phyloP scores from a whole-genome alignment of 2,329 filamentous ascomycete species.

The Trichoderma pleuroti region DNA sequence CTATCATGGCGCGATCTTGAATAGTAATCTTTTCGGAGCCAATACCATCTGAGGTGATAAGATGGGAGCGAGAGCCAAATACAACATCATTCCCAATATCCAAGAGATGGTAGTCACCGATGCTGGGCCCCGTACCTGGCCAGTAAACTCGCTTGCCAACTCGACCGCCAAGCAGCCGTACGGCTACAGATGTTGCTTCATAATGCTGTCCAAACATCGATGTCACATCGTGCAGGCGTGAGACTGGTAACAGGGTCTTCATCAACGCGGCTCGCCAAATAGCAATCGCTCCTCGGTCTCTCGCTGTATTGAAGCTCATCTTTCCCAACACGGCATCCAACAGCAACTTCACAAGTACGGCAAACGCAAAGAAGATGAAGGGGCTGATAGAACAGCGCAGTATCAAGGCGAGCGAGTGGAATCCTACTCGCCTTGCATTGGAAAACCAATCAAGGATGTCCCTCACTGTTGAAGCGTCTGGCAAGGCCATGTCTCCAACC shows the following conservation, averaged over 20 bases:
- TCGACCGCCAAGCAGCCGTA: slow-evolving; percentile 49
- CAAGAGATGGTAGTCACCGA: slow-evolving; percentile 53
- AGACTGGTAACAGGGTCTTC: slow-evolving; percentile 42
- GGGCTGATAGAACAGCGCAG: slow-evolving; percentile 41
- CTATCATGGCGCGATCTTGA: slow-evolving; percentile 51
- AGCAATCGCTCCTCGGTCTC: slow-evolving; percentile 34
- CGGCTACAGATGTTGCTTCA: slow-evolving; percentile 49
- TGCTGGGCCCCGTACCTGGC: slow-evolving; percentile 52
- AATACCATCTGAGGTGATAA: slow-evolving; percentile 50
- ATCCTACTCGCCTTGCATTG: slow-evolving; percentile 43
- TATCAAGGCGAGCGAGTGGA: slow-evolving; percentile 47
- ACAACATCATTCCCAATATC: slow-evolving; percentile 58
- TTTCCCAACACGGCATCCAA: slow-evolving; percentile 41
- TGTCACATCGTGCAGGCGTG: slow-evolving; percentile 45
- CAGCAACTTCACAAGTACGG: slow-evolving; percentile 38
- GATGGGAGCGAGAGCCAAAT: slow-evolving; percentile 53
- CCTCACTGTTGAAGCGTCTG: slow-evolving; percentile 35
- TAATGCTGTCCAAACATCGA: slow-evolving; percentile 53
- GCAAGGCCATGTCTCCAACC: slow-evolving; percentile 37
- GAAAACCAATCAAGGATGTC: slow-evolving; percentile 50
- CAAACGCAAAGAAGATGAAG: slow-evolving; percentile 42
- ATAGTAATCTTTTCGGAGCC: slow-evolving; percentile 48
- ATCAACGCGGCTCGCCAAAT: slow-evolving; percentile 45
- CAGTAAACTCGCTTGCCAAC: slow-evolving; percentile 54
- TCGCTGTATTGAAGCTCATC: slow-evolving; percentile 32